phyloP scores from a whole-genome alignment of 805 yeast species.

The Schwanniomyces vanrijiae region DNA sequence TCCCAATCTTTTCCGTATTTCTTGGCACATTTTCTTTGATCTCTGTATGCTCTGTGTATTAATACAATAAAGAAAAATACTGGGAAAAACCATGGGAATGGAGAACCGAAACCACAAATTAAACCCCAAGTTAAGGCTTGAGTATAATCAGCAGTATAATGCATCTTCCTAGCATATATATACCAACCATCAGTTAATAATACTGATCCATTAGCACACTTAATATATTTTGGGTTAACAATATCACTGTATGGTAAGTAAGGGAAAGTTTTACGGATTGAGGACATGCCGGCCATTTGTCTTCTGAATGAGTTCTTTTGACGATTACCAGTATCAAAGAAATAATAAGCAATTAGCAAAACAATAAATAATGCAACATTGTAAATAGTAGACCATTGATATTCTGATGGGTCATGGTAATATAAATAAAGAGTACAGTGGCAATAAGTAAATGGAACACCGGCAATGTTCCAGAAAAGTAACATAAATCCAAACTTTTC shows the following conservation, averaged over 20 bases:
- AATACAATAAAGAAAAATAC: slow-evolving; percentile 83
- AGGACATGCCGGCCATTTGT: slow-evolving; percentile 73
- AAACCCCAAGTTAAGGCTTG: slow-evolving; percentile 92
- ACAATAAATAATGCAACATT: slow-evolving; percentile 54
- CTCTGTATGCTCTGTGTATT: slow-evolving; percentile 87
- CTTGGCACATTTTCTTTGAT: slow-evolving; percentile 74
- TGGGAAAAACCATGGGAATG: slow-evolving; percentile 97
- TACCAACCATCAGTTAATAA: slow-evolving; percentile 94
- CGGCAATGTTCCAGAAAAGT: slow-evolving; percentile 98
- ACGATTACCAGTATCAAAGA: slow-evolving; percentile 93
- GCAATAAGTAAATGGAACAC: slow-evolving; percentile 97
- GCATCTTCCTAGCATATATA: slow-evolving; percentile 87
- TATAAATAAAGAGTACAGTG: slow-evolving; percentile 85
- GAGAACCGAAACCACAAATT: slow-evolving; percentile 81
- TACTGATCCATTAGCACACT: slow-evolving; percentile 80
- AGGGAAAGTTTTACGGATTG: slow-evolving; percentile 87
- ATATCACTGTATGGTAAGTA: slow-evolving; percentile 82
- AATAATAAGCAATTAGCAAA: slow-evolving; percentile 73
- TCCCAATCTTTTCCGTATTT: slow-evolving; percentile 97
- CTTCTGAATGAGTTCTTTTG: slow-evolving; percentile 94
- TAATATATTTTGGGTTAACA: slow-evolving; percentile 80
- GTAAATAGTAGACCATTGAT: slow-evolving; percentile 67
- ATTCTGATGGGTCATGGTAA: slow-evolving; percentile 82
- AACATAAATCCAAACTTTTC: slow-evolving; percentile 99
- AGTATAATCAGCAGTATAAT: slow-evolving; percentile 91